phyloP scores from a whole-genome alignment of 495 filamentous ascomycete species.

The Penicillium argentinense region DNA sequence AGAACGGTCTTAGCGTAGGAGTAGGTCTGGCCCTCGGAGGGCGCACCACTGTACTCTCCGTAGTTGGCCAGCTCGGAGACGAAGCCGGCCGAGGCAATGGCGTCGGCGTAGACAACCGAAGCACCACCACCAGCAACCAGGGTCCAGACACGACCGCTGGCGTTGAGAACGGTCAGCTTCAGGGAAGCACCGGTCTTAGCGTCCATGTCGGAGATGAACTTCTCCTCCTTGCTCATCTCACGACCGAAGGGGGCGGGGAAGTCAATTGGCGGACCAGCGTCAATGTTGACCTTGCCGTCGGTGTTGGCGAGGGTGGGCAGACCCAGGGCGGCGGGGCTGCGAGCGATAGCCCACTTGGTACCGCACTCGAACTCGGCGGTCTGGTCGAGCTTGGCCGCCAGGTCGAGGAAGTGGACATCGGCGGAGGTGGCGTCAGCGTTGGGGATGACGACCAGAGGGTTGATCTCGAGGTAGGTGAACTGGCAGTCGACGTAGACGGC shows the following conservation, averaged over 20 bases:
- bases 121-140: slow-evolving; percentile 99
- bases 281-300: slow-evolving; percentile 81
- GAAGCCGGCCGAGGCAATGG: slow-evolving; percentile 95
- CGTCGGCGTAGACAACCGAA: slow-evolving; percentile 97
- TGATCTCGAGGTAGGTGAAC: slow-evolving; percentile 99
- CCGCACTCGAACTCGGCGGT: slow-evolving; percentile 99
- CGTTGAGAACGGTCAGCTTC: slow-evolving; percentile 95
- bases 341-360: slow-evolving; percentile 96
- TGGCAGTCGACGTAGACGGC: slow-evolving; percentile 99
- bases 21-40: slow-evolving; percentile 96
- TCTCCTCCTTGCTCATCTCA: slow-evolving; percentile 97
- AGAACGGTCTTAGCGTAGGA: slow-evolving; percentile 97
- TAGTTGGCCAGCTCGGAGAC: slow-evolving; percentile 98
- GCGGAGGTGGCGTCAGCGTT: slow-evolving; percentile 90
- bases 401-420: slow-evolving; percentile 95
- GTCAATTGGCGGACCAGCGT: slow-evolving; percentile 96
- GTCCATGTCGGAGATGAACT: slow-evolving; percentile 96
- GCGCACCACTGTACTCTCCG: slow-evolving; percentile 98
- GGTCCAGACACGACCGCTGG: slow-evolving; percentile 91
- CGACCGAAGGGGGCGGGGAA: slow-evolving; percentile 99
- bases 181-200: slow-evolving; percentile 99
- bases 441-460: slow-evolving; percentile 96
- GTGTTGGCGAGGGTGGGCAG: slow-evolving; percentile 57
- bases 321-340: slow-evolving; percentile 83
- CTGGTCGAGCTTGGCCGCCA: slow-evolving; percentile 98